Base-by-base conservation (phyloP, 2,329 filamentous ascomycete species). In the Alternaria tenuissima region DNA sequence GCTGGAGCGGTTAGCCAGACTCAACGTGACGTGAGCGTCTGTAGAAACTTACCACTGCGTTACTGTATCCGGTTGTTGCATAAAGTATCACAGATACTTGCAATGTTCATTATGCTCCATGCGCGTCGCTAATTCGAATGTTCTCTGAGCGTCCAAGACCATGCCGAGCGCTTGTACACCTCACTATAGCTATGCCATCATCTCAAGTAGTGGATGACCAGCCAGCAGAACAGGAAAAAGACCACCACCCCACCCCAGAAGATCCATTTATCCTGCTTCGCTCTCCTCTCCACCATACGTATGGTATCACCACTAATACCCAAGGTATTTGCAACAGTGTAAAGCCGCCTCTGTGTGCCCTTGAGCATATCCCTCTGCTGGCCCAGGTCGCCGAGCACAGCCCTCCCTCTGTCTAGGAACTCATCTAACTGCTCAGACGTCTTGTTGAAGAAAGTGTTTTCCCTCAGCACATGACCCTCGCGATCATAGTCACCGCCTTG, bases 251-350 rank as follows among this genome's bases (percentile, higher is more conserved):
- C 93, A 0, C 83, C 91, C 85, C 91, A 91, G 78, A 99, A 99
- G 36, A 99, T 96, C 93, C 94, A 98, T 81, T 97, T 98, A 78
- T 99, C 95, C 82, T 98, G 91, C 78, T 89, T 91, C 52, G 95
- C 93, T 64, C 95, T 85, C 69, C 95, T 83, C 81, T 98, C 94
- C 42, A 99, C 91, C 93, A 95, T 98, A 47, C 95, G 89, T 66
- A 99, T 99, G 2, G 95, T 99, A 77, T 98, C 94, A 20, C 94
- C 94, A 73, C 91, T 96, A 61, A 99, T 87, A 0, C 95, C 95
- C 48, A 99, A 81, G 22, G 95, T 98, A 76, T 96, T 98, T 7
- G 92, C 95, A 20, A 97, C 93, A 70, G 88, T 94, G 76, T 98
- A 98, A 51, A 99, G 83, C 76, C 89, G 88, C 78, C 90, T 90